Evolutionary conservation across 257 asterid species (phyloP).

Genomic region (Penstemon newberryi): DNA sequence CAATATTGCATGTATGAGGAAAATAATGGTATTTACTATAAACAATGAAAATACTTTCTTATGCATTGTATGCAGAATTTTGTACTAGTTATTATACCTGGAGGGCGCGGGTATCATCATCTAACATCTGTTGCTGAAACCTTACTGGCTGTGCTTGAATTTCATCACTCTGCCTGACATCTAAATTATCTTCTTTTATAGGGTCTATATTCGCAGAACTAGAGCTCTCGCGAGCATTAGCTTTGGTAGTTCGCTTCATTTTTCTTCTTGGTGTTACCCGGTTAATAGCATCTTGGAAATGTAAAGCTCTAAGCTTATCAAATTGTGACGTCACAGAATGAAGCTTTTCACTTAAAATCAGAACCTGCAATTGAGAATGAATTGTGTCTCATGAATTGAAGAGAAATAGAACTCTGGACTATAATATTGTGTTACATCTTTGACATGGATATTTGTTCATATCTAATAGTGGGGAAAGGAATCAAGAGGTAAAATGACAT

Average conservation of each 20-base stretch:
- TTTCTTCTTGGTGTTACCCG: constrained; percentile 82
- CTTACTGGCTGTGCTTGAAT: constrained; percentile 51
- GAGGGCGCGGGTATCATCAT: constrained; percentile 86
- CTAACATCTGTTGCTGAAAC: constrained; percentile 74
- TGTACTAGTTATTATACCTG: constrained; percentile 50
- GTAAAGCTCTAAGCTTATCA: constrained; percentile 91
- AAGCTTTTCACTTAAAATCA: constrained; percentile 88
- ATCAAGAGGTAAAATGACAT: constrained; percentile 6
- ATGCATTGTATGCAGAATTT: constrained; percentile 7
- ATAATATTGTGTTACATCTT: background rate
- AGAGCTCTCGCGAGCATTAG: constrained; percentile 40
- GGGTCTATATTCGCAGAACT: constrained; percentile 33
- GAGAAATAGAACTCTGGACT: background rate
- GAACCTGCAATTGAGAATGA: constrained; percentile 49
- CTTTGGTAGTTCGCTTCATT: constrained; percentile 36
- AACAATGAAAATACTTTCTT: background rate
- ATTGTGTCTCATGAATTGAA: background rate
- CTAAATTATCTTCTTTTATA: constrained; percentile 38
- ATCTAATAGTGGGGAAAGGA: background rate
- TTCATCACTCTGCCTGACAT: constrained; percentile 46
- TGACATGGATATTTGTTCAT: background rate
- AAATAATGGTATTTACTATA: background rate
- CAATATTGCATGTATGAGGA: constrained; percentile 19
- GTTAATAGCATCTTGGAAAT: constrained; percentile 89
- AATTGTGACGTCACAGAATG: constrained; percentile 83